Evolutionary conservation across 768 basidiomycete genomes (phyloP), one percentile per base, ranked within the genome.

Genomic region (Tephrocybe rancida): DNA sequence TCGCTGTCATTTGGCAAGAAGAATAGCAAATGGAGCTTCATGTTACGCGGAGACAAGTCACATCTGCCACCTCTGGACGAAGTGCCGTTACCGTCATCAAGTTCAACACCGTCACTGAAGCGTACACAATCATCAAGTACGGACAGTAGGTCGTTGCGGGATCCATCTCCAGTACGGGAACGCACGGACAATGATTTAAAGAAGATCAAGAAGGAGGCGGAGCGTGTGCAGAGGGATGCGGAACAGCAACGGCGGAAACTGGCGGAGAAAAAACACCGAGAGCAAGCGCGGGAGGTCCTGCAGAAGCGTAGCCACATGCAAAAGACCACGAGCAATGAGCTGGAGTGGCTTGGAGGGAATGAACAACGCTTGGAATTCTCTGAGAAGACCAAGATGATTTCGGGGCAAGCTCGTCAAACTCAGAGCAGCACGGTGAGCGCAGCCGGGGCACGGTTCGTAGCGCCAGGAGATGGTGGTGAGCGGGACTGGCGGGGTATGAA

Each of bases 281-380:
- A 97, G 63, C 89, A 94, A 69, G 91, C 94, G 16, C 84, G 94
- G 50, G 92, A 92, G 39, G 94, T 96, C 70, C 89, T 95, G 86
- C 83, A 87, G 64, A 96, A 95, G 75, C 88, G 92, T 58, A 86
- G 83, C 55, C 84, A 87, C 59, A 75, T 90, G 62, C 82, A 82
- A 64, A 80, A 84, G 60, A 78, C 75, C 26, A 70, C 67, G 41
- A 75, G 71, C 59, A 73, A 76, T 51, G 82, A 88, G 55, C 65
- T 88, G 29, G 87, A 88, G 62, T 90, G 87, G 88, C 77, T 68
- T 55, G 70, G 76, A 60, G 73, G 80, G 54, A 71, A 71, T 60
- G 71, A 75, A 65, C 69, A 78, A 61, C 80, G 73, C 24, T 65
- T 73, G 45, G 72, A 73, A 52, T 70, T 74, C 48, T 63, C 67